Percentiles rank a stretch among this genome's conserved stretches.
phyloP scores from a whole-genome alignment of 2,329 filamentous ascomycete genomes.

The Fusarium sp. region DNA sequence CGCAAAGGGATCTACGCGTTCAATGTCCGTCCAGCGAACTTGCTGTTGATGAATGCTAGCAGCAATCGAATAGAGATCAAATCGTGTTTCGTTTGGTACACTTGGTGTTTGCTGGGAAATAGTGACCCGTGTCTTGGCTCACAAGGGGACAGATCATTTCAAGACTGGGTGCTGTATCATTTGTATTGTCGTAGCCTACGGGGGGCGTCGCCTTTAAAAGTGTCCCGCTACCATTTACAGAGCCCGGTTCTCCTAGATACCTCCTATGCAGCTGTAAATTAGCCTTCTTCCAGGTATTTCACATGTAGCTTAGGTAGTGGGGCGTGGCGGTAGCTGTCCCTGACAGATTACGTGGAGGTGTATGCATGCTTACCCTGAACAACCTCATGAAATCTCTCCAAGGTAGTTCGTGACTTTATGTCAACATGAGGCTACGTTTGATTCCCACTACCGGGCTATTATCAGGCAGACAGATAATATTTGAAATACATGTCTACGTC shows the following conservation, averaged over 20 bases:
- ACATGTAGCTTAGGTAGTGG: neutral
- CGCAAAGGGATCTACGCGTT: slow-evolving; percentile 36
- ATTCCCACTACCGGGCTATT: neutral
- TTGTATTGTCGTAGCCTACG: slow-evolving; percentile 30
- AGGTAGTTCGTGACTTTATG: neutral
- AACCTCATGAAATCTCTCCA: neutral
- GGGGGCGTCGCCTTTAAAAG: slow-evolving; percentile 7
- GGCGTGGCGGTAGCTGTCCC: slow-evolving; percentile 17
- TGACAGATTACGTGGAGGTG: slow-evolving; percentile 32
- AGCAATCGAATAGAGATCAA: neutral
- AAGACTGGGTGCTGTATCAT: slow-evolving; percentile 31
- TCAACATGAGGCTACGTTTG: neutral
- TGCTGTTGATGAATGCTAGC: neutral
- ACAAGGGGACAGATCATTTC: slow-evolving; percentile 37
- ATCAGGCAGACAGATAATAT: neutral
- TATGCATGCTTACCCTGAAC: slow-evolving; percentile 18
- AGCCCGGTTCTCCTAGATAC: slow-evolving; percentile 3
- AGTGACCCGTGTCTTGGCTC: slow-evolving; percentile 25
- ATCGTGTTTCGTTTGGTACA: neutral
- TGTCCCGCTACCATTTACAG: slow-evolving; percentile 1
- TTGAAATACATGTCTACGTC: neutral
- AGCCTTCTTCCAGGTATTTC: neutral
- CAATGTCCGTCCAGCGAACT: slow-evolving; percentile 37
- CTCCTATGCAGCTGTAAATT: fast-evolving
- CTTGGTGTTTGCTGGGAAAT: slow-evolving; percentile 14